Conservation (phyloP, 768 basidiomycete species). For the Galerina sulciceps region DNA sequence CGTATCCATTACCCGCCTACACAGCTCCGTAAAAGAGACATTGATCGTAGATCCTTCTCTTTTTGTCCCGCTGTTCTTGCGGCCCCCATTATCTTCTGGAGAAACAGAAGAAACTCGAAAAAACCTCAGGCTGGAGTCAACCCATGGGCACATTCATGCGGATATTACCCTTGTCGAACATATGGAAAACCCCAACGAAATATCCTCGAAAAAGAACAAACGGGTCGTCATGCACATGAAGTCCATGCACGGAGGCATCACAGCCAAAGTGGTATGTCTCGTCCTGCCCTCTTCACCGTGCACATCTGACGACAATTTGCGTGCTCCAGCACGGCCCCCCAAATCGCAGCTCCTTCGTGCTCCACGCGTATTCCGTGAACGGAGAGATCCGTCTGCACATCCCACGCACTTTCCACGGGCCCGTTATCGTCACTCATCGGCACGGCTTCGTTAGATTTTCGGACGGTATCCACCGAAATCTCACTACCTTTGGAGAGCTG, state of each 20-base stretch:
- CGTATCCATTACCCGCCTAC: slow-evolving; percentile 28
- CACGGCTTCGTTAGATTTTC: slow-evolving; percentile 39
- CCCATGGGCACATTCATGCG: slow-evolving; percentile 31
- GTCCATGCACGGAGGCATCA: slow-evolving; percentile 32
- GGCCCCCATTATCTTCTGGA: slow-evolving; percentile 25
- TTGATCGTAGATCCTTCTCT: slow-evolving; percentile 33
- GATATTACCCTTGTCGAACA: slow-evolving; percentile 25
- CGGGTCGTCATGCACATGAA: slow-evolving; percentile 29
- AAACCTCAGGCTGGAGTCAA: slow-evolving; percentile 33
- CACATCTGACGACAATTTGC: neutral
- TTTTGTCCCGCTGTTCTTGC: slow-evolving; percentile 29
- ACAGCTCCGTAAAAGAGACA: slow-evolving; percentile 30
- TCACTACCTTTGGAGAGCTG: slow-evolving; percentile 37
- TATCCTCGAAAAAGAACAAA: slow-evolving; percentile 15
- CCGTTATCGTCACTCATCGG: slow-evolving; percentile 34
- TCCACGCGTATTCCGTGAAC: slow-evolving; percentile 27
- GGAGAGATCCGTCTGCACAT: slow-evolving; percentile 40
- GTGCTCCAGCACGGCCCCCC: slow-evolving; percentile 19
- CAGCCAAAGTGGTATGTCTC: slow-evolving; percentile 30
- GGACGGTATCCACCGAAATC: slow-evolving; percentile 28
- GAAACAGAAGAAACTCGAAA: slow-evolving; percentile 29
- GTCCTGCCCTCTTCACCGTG: neutral
- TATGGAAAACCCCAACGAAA: slow-evolving; percentile 1
- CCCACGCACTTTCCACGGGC: slow-evolving; percentile 45
- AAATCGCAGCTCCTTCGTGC: slow-evolving; percentile 27